A percentile compares a stretch with the other conserved stretches of the same genome.
Conservation (phyloP, 2,329 filamentous ascomycete species). For the Xylariaceae sp. region DNA sequence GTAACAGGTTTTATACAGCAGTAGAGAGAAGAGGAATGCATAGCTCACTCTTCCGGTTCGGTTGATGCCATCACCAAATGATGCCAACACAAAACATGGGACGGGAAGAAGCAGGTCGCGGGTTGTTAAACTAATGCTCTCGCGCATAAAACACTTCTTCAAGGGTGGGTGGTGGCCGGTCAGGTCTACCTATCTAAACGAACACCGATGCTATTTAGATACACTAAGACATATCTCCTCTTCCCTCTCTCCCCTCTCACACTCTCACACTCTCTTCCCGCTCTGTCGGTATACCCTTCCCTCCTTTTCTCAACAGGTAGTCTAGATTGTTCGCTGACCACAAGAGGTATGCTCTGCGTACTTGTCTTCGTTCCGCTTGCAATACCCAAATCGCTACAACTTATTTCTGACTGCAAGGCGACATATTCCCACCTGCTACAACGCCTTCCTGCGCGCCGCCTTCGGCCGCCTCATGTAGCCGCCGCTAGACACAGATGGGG, state of each 20-base stretch:
- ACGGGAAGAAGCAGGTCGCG: no score
- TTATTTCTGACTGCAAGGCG: no score
- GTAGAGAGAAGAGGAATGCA: no score
- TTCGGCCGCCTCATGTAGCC: not conserved
- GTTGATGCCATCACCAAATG: no score
- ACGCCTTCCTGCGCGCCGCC: not conserved
- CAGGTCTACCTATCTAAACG: conserved; percentile 11
- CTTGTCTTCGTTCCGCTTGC: no score
- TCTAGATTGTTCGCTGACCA: not conserved
- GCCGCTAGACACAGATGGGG: not conserved
- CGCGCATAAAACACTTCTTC: no score
- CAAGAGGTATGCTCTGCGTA: not conserved
- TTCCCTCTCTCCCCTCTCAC: conserved; percentile 4
- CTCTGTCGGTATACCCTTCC: conserved; percentile 5
- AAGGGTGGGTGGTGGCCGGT: no score
- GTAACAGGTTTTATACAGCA: no score
- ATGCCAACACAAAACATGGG: no score
- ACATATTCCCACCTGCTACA: not conserved
- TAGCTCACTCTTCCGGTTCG: no score
- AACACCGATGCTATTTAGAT: conserved; percentile 13
- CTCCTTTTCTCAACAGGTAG: no score
- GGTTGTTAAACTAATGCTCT: no score
- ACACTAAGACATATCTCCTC: conserved; percentile 1
- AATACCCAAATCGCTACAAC: not conserved
- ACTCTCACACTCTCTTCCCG: conserved; percentile 7